phyloP scores from a whole-genome alignment of 2,329 filamentous ascomycete species.

The Biscogniauxia sp. region DNA sequence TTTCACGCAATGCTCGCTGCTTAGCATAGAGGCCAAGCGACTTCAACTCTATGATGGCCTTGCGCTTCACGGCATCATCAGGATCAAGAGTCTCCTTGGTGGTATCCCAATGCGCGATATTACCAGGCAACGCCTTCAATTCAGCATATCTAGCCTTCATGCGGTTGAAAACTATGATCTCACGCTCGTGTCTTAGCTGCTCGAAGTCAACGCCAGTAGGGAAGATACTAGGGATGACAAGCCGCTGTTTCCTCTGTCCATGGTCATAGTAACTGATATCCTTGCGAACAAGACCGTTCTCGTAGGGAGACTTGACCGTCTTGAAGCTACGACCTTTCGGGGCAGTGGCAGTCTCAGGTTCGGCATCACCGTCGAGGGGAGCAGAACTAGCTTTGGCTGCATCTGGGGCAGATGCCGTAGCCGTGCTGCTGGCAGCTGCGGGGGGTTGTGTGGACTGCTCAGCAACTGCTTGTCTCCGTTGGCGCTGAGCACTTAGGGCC shows the following conservation, averaged over 20 bases:
- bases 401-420: conserved; percentile 38
- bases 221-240: conserved; percentile 83
- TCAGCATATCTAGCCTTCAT: conserved; percentile 83
- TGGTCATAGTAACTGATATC: conserved; percentile 80
- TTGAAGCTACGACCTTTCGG: conserved; percentile 59
- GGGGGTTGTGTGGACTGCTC: conserved; percentile 45
- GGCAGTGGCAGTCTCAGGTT: conserved; percentile 31
- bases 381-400: conserved; percentile 33
- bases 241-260: conserved; percentile 69
- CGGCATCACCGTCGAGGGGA: conserved; percentile 31
- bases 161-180: conserved; percentile 85
- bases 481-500: conserved; percentile 73
- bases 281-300: conserved; percentile 48
- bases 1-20: conserved; percentile 80
- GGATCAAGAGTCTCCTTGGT: conserved; percentile 64
- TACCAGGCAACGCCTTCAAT: conserved; percentile 78
- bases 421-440: conserved; percentile 37
- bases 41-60: conserved; percentile 94
- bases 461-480: conserved; percentile 59
- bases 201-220: conserved; percentile 87
- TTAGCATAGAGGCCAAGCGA: conserved; percentile 83
- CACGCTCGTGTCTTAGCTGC: conserved; percentile 79
- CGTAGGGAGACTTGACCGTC: conserved; percentile 73
- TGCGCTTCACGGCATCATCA: conserved; percentile 81
- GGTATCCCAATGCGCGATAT: conserved; percentile 83